Evolutionary conservation across 495 filamentous ascomycete genomes (phyloP), one percentile per base, ranked within the genome.

Genomic region (Aspergillus coremiiformis): DNA sequence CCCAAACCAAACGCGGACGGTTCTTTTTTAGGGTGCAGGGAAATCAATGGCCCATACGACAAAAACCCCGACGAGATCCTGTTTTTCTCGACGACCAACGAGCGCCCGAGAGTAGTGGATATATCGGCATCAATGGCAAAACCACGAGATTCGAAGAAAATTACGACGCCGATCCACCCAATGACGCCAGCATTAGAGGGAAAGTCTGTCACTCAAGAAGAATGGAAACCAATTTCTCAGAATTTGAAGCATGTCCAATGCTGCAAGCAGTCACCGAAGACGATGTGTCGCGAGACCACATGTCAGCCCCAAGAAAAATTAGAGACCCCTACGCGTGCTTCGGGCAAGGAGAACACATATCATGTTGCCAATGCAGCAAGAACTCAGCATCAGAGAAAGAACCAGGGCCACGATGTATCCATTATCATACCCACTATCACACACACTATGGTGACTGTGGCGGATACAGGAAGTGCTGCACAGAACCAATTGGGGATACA

Each of bases 341-440:
- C 39, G 47, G 54, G 39, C 45, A 71, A 71, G 52, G 66, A 68
- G 47, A 65, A 68, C 33, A 53, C 47, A 41, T 56, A 50, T 11
- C 49, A 57, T 27, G 44, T 39, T 26, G 41, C 32, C 39, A 65
- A 52, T 37, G 30, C 44, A 14, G 44, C 26, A 53, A 44, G 15
- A 33, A 43, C 33, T 41, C 55, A 17, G 26, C n/a, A 15, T 19
- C 59, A 58, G 43, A 60, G 52, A 9, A 49, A 53, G 22, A 62
- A 60, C 12, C 29, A 19, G 26, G 48, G 23, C 8, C 66, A 72
- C 66, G 65, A 75, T 74, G 70, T 69, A 54, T 70, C 72, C 71
- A 77, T 70, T 67, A 74, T 66, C 71, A 77, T 66, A 68, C 70
- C 70, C 65, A 75, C 67, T 68, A 69, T 67, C 68, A 71, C 66